Percentiles rank a stretch among this genome's conserved stretches.
phyloP scores from a whole-genome alignment of 371 early-diverging fungal genomes.

The Mortierella sp. region DNA sequence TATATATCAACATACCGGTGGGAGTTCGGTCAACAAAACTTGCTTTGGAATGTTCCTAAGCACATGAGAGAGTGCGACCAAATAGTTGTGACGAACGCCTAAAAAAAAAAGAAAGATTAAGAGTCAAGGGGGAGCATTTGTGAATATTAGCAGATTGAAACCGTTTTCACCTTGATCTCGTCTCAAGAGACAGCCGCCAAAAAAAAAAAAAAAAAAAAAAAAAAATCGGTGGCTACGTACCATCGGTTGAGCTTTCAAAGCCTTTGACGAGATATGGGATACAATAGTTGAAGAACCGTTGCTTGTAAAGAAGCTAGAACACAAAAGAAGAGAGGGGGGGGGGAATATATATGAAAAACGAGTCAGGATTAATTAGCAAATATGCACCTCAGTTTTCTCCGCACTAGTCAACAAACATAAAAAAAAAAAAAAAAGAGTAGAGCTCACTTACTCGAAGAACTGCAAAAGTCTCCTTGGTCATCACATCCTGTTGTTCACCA shows the following conservation, averaged over 20 bases:
- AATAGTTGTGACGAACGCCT: constrained; percentile 67
- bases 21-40: constrained; percentile 80
- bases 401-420: too few relatives aligned
- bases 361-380: background rate
- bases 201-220: constrained; percentile 4
- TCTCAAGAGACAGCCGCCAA: background rate
- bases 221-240: constrained; percentile 37
- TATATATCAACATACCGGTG: constrained; percentile 63
- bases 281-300: constrained; percentile 81
- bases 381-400: background rate
- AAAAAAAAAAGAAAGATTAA: too few relatives aligned
- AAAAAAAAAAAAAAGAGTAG: background rate
- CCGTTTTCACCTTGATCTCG: too few relatives aligned
- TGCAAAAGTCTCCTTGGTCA: constrained; percentile 80
- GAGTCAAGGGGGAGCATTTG: too few relatives aligned
- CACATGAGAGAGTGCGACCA: constrained; percentile 85
- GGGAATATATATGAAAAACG: background rate
- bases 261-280: constrained; percentile 76
- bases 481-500: constrained; percentile 70
- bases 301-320: constrained; percentile 79
- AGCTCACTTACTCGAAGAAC: constrained; percentile 64
- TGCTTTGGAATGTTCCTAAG: constrained; percentile 85
- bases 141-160: too few relatives aligned
- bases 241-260: constrained; percentile 61
- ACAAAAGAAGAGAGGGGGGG: background rate